Evolutionary conservation across 2,329 filamentous ascomycete species (phyloP).

Genomic region (Apiospora marii): DNA sequence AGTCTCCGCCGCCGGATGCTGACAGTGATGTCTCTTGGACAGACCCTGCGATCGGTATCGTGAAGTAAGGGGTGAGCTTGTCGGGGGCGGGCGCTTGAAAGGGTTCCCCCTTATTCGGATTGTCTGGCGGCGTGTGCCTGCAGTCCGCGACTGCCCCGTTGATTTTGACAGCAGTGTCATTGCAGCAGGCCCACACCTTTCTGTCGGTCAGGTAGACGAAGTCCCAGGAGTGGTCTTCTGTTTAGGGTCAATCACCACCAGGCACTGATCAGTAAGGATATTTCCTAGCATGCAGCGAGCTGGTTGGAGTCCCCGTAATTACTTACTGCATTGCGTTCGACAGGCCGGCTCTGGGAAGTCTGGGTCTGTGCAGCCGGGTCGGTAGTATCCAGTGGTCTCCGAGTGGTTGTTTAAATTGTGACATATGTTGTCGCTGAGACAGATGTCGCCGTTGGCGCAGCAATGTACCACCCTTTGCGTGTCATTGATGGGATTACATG

Average conservation of each 20-base stretch:
- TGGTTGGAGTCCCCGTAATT: too few species aligned
- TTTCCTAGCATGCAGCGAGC: too few species aligned
- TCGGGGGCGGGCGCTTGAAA: not conserved
- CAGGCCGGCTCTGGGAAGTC: not conserved
- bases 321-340: not conserved
- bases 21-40: too few species aligned
- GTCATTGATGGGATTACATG: not conserved
- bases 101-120: not conserved
- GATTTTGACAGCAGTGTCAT: not conserved
- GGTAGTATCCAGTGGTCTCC: not conserved
- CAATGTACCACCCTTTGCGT: not conserved
- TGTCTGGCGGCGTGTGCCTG: not conserved
- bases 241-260: too few species aligned
- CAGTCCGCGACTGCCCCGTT: not conserved
- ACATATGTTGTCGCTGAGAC: not conserved
- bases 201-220: not conserved
- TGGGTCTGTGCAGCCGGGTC: not conserved
- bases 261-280: too few species aligned
- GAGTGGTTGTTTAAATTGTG: not conserved
- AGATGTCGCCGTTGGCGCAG: not conserved
- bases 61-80: not conserved
- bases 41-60: too few species aligned
- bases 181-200: not conserved
- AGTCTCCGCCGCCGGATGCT: too few species aligned
- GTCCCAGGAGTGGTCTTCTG: not conserved